Evolutionary conservation across 1,284 basidiomycete genomes (phyloP).

Genomic region (Stereum hirsutum): DNA sequence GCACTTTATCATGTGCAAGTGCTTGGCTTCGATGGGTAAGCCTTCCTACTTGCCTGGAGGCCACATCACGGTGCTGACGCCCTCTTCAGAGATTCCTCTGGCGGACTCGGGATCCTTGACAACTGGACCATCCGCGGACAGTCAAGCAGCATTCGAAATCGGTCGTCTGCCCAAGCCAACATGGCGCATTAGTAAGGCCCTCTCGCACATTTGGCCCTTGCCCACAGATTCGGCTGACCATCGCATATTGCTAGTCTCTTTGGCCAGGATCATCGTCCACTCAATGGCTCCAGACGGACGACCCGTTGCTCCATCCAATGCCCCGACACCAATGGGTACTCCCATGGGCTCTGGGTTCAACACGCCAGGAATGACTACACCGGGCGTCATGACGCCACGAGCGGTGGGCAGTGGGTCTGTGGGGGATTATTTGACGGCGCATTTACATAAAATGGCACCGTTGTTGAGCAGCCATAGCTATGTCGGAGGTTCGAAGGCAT

Average conservation of each 20-base stretch:
- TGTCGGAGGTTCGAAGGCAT: slow-evolving; percentile 78
- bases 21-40: slow-evolving; percentile 80
- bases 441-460: slow-evolving; percentile 34
- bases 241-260: slow-evolving; percentile 61
- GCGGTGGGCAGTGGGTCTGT: slow-evolving; percentile 32
- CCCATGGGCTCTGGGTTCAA: slow-evolving; percentile 52
- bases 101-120: slow-evolving; percentile 65
- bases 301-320: slow-evolving; percentile 40
- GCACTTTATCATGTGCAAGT: slow-evolving; percentile 87
- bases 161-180: slow-evolving; percentile 53
- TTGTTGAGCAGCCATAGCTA: slow-evolving; percentile 42
- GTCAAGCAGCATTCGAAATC: slow-evolving; percentile 57
- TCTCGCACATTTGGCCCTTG: too few relatives aligned
- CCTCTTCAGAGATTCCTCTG: slow-evolving; percentile 51
- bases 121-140: slow-evolving; percentile 62
- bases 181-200: slow-evolving; percentile 61
- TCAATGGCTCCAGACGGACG: slow-evolving; percentile 78
- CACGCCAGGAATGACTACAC: slow-evolving; percentile 36
- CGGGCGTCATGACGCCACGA: slow-evolving; percentile 8
- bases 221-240: too few relatives aligned
- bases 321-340: slow-evolving; percentile 54
- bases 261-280: slow-evolving; percentile 85
- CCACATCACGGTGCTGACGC: background rate
- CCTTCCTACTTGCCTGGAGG: slow-evolving; percentile 11
- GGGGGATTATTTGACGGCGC: slow-evolving; percentile 55